phyloP scores from a whole-genome alignment of 2,329 filamentous ascomycete species.

The Zasmidium citrigriseum region DNA sequence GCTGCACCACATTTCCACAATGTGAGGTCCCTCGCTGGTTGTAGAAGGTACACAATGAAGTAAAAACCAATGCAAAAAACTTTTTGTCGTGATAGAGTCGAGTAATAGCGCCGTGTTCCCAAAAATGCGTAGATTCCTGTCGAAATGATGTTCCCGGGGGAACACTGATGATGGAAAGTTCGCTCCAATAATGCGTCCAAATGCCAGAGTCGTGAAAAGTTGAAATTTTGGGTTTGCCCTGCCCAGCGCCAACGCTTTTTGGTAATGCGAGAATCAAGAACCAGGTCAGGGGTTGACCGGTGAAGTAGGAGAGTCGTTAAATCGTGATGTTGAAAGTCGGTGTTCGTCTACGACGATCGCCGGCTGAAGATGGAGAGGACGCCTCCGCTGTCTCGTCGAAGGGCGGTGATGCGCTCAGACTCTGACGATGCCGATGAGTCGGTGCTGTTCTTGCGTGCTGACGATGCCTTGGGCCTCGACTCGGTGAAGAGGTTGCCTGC shows the following conservation, averaged over 20 bases:
- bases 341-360: constrained; percentile 18
- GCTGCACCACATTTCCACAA: background rate
- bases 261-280: constrained; percentile 24
- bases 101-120: background rate
- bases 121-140: background rate
- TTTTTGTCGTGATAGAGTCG: constrained; percentile 1
- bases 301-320: constrained; percentile 11
- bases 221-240: background rate
- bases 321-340: constrained; percentile 6
- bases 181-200: background rate
- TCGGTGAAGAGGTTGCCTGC: constrained; percentile 55
- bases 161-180: too few species aligned
- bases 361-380: constrained; percentile 25
- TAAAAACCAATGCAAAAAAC: background rate
- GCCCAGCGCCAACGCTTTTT: constrained; percentile 25
- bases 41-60: background rate
- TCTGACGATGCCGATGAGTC: constrained; percentile 21
- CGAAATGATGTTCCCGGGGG: background rate
- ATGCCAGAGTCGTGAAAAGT: background rate
- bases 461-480: constrained; percentile 8
- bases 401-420: constrained; percentile 20
- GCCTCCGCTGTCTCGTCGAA: constrained; percentile 9
- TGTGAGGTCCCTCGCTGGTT: constrained; percentile 11
- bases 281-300: constrained; percentile 15
- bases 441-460: constrained; percentile 16